A percentile compares a stretch with the other conserved stretches of the same genome.
Evolutionary conservation across 169 alveolate species (phyloP).

Genomic region (Plasmodium inui): DNA sequence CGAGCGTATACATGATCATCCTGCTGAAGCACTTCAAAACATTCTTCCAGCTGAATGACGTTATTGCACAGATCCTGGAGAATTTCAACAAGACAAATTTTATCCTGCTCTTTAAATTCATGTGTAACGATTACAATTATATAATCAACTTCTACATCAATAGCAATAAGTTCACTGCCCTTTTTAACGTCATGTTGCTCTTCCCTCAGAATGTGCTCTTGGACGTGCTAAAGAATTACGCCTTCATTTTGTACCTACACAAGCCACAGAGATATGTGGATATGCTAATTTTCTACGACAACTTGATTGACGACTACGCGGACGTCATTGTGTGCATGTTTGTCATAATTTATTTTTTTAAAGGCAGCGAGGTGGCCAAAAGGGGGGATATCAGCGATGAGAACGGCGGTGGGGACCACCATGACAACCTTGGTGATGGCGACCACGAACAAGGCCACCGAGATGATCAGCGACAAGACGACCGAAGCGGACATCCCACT

Average conservation of each 20-base stretch:
- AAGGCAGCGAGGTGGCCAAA: not conserved
- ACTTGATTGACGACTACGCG: conserved; percentile 61
- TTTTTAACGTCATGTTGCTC: conserved; percentile 32
- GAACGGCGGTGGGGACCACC: not conserved
- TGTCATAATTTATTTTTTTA: conserved; percentile 45
- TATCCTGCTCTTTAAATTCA: conserved; percentile 49
- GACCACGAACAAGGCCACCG: not conserved
- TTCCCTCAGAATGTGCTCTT: conserved; percentile 67
- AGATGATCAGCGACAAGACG: not conserved
- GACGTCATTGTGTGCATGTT: conserved; percentile 67
- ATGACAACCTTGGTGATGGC: not conserved
- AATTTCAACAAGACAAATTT: conserved; percentile 37
- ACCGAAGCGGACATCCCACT: not conserved
- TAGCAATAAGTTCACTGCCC: conserved; percentile 55
- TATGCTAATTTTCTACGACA: conserved; percentile 41
- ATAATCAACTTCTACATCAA: conserved; percentile 55
- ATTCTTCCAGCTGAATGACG: conserved; percentile 72
- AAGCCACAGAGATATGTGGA: conserved; percentile 64
- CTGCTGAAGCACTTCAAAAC: conserved; percentile 64
- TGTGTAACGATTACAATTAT: conserved; percentile 68
- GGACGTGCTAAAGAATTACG: conserved; percentile 56
- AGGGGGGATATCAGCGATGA: too few relatives aligned
- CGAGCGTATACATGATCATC: conserved; percentile 50
- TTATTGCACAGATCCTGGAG: conserved; percentile 44
- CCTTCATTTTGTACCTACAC: conserved; percentile 57